Percentiles rank a stretch among this genome's conserved stretches.
phyloP scores from a whole-genome alignment of 1,139 yeast genomes.

The Nakaseomyces bracarensis region DNA sequence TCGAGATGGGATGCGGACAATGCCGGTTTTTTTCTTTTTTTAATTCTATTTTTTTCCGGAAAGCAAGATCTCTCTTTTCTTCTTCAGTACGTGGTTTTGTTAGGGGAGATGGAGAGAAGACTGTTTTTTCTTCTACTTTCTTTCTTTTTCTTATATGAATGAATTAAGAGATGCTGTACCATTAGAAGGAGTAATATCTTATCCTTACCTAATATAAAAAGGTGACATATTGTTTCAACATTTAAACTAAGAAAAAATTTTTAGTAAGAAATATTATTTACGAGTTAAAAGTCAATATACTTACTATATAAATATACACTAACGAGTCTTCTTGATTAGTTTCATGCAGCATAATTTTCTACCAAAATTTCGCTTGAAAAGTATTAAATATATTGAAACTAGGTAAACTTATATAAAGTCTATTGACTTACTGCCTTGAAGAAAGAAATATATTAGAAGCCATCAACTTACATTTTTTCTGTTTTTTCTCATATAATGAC shows the following conservation, averaged over 20 bases:
- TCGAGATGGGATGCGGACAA: neutral
- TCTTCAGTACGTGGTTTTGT: neutral
- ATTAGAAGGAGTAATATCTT: too few species aligned
- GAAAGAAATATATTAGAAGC: too few species aligned
- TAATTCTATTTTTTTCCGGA: neutral
- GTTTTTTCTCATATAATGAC: conserved; percentile 2
- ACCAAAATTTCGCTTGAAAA: too few species aligned
- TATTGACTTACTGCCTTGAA: too few species aligned
- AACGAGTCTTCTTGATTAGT: neutral
- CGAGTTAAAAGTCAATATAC: too few species aligned
- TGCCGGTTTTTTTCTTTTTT: neutral
- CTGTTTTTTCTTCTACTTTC: neutral
- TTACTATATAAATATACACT: neutral
- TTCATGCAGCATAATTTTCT: too few species aligned
- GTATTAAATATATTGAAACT: neutral
- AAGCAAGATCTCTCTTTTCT: neutral
- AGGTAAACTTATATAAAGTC: neutral
- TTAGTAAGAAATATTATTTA: too few species aligned
- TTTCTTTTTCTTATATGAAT: neutral
- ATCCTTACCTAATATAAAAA: neutral
- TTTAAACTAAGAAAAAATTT: too few species aligned
- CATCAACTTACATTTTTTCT: too few species aligned
- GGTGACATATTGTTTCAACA: too few species aligned
- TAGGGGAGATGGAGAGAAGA: neutral
- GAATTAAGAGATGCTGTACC: too few species aligned